Evolutionary conservation across 2,329 filamentous ascomycete genomes (phyloP), one percentile per base, ranked within the genome.

Genomic region (Sporothrix inflata): DNA sequence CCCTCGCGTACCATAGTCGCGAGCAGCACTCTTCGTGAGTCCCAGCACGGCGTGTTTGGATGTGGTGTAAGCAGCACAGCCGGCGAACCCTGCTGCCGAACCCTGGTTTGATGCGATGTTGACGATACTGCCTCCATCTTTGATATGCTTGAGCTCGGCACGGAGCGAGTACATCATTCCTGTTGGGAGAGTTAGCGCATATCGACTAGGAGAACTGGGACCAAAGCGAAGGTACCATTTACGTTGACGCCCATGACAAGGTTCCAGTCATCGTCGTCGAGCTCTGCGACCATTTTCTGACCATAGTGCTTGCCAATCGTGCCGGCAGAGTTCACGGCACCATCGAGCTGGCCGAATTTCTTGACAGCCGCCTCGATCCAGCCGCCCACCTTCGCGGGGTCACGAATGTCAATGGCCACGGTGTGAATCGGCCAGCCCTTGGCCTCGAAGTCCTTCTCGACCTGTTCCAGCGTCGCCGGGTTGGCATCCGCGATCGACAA

Each of bases 401-500:
- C 49, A 7, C 49, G 49, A 21, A 53, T 53, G n/a, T 53, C 49
- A 21, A 53, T 21, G 19, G 49, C 49, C 16, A 9, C 4, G 7
- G 49, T 53, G 19, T 24, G 21, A 21, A 53, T 11, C 6, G 49
- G 49, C 49, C 49, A 53, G 49, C 49, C 49, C 49, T 53, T 21
- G n/a, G 49, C 49, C n/a, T 53, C 49, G 24, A 53, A 53, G 19
- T 53, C 49, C 49, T 53, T 53, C 7, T 53, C n/a, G 49, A 53
- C 49, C 49, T 53, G 49, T 7, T 21, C 7, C 49, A 53, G 49
- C n/a, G 49, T 53, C 1, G 49, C n/a, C 19, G 49, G 49, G 49
- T 53, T 53, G 19, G 49, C 49, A 53, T 53, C 49, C 9, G 49
- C 49, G 49, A 53, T 53, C 49, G 49, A 53, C 49, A 53, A n/a